Evolutionary conservation across 1,284 basidiomycete genomes (phyloP), one percentile per base, ranked within the genome.

Genomic region (Cryptococcus sp.): DNA sequence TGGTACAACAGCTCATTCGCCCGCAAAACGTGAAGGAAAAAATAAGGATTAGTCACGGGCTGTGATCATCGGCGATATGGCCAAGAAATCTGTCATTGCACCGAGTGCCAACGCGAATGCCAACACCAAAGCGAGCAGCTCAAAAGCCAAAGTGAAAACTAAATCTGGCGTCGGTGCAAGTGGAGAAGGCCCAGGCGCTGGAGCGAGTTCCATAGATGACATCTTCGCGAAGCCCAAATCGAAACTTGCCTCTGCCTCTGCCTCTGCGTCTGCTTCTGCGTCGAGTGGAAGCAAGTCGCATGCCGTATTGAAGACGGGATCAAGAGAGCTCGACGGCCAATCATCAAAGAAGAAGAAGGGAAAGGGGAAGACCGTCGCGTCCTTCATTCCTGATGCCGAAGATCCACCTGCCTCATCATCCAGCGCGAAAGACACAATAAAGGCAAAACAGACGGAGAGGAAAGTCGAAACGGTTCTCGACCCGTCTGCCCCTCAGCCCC

Each of bases 131-230:
- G 15, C 47, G 25, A 47, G 48, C 41, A 38, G n/a, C 20, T 35
- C 50, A 57, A 31, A 19, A 39, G 19, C 20, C 49, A 54, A 59
- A 25, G 4, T 7, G 38, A 40, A 55, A 46, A 22, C 8, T 53
- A 19, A 56, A 46, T 23, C 54, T 31, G 35, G 40, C 27, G 22
- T 27, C 39, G 35, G 22, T n/a, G 38, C 8, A 4, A n/a, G 42
- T 13, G n/a, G n/a, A 8, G 16, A 19, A 2, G 22, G 11, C 8
- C 8, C 22, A n/a, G 16, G 16, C 8, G n/a, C 31, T 10, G 31
- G n/a, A 22, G 42, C 59, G 13, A 58, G 56, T 25, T 65, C 60
- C 20, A 77, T 77, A 31, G 75, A 77, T 62, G 74, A 77, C 53
- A 77, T 77, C 47, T 77, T 77, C 52, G 71, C 71, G 19, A 55